Percentiles rank a stretch among this genome's conserved stretches.
Evolutionary conservation across 208 protist species (phyloP).

Genomic region (Perkinsela sp.): DNA sequence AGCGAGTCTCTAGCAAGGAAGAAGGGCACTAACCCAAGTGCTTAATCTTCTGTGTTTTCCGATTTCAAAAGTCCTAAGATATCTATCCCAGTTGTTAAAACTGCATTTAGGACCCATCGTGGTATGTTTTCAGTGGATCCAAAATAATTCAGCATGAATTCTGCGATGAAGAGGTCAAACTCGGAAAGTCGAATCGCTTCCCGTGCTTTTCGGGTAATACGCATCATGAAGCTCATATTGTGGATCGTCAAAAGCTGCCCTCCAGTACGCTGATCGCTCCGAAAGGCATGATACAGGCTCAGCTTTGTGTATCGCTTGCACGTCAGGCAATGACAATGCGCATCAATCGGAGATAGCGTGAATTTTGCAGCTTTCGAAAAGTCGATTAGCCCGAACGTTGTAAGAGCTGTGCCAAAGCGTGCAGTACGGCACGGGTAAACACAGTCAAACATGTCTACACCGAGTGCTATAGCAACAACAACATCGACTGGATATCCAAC

Average conservation of each 20-base stretch:
- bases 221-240: constrained; percentile 55
- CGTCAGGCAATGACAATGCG: constrained; percentile 17
- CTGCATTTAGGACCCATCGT: background rate
- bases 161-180: constrained; percentile 2
- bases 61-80: background rate
- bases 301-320: constrained; percentile 26
- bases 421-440: constrained; percentile 93
- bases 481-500: constrained; percentile 93
- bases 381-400: constrained; percentile 40
- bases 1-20: too few species aligned
- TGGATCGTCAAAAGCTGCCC: constrained; percentile 54
- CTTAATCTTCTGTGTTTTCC: too few species aligned
- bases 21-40: too few species aligned
- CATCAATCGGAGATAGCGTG: constrained; percentile 18
- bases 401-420: constrained; percentile 77
- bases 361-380: constrained; percentile 11
- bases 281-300: constrained; percentile 15
- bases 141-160: constrained; percentile 3
- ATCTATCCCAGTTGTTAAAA: background rate
- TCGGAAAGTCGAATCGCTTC: constrained; percentile 13
- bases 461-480: constrained; percentile 85
- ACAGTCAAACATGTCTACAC: constrained; percentile 99
- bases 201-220: constrained; percentile 20
- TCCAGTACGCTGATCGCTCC: constrained; percentile 9
- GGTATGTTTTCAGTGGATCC: background rate